Evolutionary conservation across 225 moss, liverwort and hornwort genomes (phyloP), one percentile per base, ranked within the genome.

Genomic region (Bryum argenteum): DNA sequence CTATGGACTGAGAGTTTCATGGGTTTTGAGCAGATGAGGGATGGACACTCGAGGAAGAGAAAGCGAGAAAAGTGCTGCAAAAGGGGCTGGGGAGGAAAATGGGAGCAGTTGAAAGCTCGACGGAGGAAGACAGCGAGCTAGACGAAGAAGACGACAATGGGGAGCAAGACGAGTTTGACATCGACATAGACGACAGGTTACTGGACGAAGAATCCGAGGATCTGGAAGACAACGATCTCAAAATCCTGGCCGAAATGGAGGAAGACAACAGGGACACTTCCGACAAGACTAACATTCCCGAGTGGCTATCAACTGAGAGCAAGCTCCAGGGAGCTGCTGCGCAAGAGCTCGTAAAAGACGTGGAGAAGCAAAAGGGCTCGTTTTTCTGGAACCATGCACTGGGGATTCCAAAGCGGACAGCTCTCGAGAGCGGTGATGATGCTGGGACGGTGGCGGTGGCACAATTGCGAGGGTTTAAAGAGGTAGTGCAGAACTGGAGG

Each of bases 201-300:
- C 44, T 80, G 51, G 88, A 92, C 42, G 75, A 75, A 57, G 89
- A 90, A 53, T 71, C 86, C 8, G 88, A 93, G 69, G 87, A 85
- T 6, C 58, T 72, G 61, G 61, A 61, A 10, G 61, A n/a, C 39
- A 40, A 39, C 18, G 61, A 61, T 21, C 61, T 61, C 61, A 61
- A 11, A 45, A 65, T 79, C 37, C 72, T 76, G 11, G 78, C 74
- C 16, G 86, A 79, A 51, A 79, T 76, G 9, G 71, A 79, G 16
- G 75, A 57, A 17, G 80, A 75, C 6, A 81, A 50, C 8, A 23
- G 44, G 1, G 74, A 74, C 4, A 47, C 21, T 57, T 0, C 59
- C 23, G 45, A 21, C 10, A 45, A 63, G 28, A 58, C 50, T 58
- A 39, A 28, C 11, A 39, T 81, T 60, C 81, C 81, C 0, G 63